These are phyloP conservation scores for Lathyrus sativus DNA, from an alignment of 306 rosid species.

Conservation along the genomic window DNA sequence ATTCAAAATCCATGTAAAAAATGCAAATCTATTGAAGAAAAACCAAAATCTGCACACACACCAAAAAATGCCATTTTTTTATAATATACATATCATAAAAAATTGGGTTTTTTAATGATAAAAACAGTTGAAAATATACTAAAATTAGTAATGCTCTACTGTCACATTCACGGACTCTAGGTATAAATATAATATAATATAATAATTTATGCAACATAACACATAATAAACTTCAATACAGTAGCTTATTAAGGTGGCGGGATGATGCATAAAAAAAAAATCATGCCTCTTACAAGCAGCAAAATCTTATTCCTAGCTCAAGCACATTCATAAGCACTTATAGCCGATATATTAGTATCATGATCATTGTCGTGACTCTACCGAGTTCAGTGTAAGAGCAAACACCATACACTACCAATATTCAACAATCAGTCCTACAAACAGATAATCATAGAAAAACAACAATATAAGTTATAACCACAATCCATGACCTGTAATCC, in stretches of 20 bases:
- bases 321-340: slow-evolving; percentile 29
- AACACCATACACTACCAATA: slow-evolving; percentile 36
- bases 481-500: slow-evolving; percentile 32
- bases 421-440: slow-evolving; percentile 23
- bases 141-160: too few species aligned
- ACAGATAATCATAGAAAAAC: slow-evolving; percentile 28
- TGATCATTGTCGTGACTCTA: slow-evolving; percentile 27
- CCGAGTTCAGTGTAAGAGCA: slow-evolving; percentile 34
- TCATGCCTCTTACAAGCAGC: slow-evolving; percentile 19
- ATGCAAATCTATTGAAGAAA: too few species aligned
- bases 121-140: too few species aligned
- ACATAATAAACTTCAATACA: too few species aligned
- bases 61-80: too few species aligned
- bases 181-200: too few species aligned
- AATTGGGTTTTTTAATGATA: too few species aligned
- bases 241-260: slow-evolving; percentile 7
- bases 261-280: slow-evolving; percentile 24
- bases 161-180: too few species aligned
- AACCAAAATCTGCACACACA: too few species aligned
- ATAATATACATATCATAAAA: too few species aligned
- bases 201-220: too few species aligned
- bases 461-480: background rate
- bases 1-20: background rate
- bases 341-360: slow-evolving; percentile 30
- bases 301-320: slow-evolving; percentile 41